Evolutionary conservation across 495 filamentous ascomycete genomes (phyloP).

Genomic region (Parathielavia hyrcaniae): DNA sequence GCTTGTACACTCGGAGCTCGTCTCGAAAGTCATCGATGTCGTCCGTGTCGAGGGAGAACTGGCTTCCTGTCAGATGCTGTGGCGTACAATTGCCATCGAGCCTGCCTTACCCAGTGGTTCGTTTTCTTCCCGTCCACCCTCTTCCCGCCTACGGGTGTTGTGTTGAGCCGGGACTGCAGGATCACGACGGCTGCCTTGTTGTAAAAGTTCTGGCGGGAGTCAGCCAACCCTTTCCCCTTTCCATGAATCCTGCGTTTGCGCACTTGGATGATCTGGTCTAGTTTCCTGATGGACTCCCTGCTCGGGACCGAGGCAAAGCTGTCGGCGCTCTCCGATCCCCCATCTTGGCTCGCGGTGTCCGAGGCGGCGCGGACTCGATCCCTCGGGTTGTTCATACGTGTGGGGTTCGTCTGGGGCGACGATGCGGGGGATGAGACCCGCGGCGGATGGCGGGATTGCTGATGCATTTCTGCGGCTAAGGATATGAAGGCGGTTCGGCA

Average conservation of each 20-base stretch:
- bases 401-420: constrained; percentile 59
- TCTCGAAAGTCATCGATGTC: constrained; percentile 82
- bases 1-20: constrained; percentile 71
- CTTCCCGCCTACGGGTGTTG: constrained; percentile 55
- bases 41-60: constrained; percentile 94
- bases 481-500: constrained; percentile 3
- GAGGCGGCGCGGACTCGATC: constrained; percentile 47
- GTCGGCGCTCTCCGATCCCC: constrained; percentile 37
- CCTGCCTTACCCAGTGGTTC: constrained; percentile 87
- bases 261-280: constrained; percentile 90
- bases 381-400: constrained; percentile 65
- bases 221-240: constrained; percentile 13
- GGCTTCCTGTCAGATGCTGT: background rate
- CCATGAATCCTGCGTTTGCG: constrained; percentile 15
- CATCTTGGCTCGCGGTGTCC: constrained; percentile 34
- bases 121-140: constrained; percentile 51
- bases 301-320: constrained; percentile 43
- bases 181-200: constrained; percentile 83
- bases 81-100: background rate
- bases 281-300: constrained; percentile 62
- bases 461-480: constrained; percentile 58
- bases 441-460: constrained; percentile 67
- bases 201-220: constrained; percentile 68
- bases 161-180: constrained; percentile 66
- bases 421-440: constrained; percentile 59